Base-by-base conservation (phyloP, 768 basidiomycete genomes). In the Mycena belliarum region DNA sequence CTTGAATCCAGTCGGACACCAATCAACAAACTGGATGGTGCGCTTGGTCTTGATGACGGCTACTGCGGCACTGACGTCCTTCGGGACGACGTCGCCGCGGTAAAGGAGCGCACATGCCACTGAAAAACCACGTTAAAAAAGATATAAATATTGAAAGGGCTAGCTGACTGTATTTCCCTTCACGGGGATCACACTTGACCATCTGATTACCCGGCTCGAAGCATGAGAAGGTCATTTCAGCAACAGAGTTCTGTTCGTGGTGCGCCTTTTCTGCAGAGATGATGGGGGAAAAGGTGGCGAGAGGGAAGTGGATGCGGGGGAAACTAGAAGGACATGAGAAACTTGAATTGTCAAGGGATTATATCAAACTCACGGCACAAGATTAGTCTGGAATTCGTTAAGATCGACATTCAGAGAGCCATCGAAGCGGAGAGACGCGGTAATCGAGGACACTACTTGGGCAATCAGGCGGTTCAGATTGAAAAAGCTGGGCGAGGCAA, bases 1-100 rank as follows among this genome's bases (percentile, higher is more conserved):
- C 83, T 95, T 95, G 88, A 95, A 96, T 59, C 95, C 96, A 68
- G 96, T 98, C 37, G 92, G 92, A 73, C 93, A 95, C 95, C 95
- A 98, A 69, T 97, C 95, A 59, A 98, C 95, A 72, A 96, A 97
- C 69, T 96, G 95, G 70, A 98, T 97, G 24, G 96, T 97, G 64
- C 91, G 86, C 82, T 95, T 98, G 55, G 95, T 98, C 82, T 95
- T 97, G 80, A 98, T 93, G 63, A 82, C 87, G 40, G 91, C 86
- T 65, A 98, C 92, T 54, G 96, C 96, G 56, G 90, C 85, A 61
- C 95, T 90, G 66, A 89, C 90, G 71, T 98, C 96, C 82, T 96
- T 97, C 65, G 95, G 92, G 44, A 95, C 95, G 64, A 98, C 94
- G 69, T 98, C 95, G 60, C 95, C 95, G 68, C 95, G 93, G 80